Evolutionary conservation across 1,284 basidiomycete genomes (phyloP).

Genomic region (Sparassis latifolia): DNA sequence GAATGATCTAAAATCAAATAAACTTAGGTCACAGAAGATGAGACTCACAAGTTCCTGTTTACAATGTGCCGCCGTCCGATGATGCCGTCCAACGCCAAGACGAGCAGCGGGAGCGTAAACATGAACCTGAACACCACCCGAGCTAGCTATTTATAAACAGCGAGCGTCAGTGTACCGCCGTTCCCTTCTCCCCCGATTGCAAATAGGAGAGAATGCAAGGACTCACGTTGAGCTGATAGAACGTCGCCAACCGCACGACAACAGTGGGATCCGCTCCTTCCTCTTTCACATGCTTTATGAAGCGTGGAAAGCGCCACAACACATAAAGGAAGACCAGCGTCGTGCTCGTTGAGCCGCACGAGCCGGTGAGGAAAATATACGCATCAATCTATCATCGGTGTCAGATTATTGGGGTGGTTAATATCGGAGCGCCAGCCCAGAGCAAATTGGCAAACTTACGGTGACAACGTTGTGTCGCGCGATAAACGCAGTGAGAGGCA

Average conservation of each 20-base stretch:
- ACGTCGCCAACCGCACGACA: constrained; percentile 61
- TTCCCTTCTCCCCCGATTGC: no score
- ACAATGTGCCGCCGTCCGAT: constrained; percentile 37
- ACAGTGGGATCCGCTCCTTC: constrained; percentile 67
- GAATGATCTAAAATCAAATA: no score
- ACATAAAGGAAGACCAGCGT: constrained; percentile 64
- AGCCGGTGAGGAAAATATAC: constrained; percentile 65
- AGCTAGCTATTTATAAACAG: constrained; percentile 37
- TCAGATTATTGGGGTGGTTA: not conserved
- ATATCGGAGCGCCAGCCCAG: not conserved
- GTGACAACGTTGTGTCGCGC: constrained; percentile 47
- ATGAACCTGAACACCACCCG: constrained; percentile 66
- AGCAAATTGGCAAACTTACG: constrained; percentile 30
- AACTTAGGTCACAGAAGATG: not conserved
- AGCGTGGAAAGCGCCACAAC: constrained; percentile 56
- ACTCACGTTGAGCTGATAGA: constrained; percentile 71
- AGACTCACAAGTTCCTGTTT: constrained; percentile 47
- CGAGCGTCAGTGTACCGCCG: no score
- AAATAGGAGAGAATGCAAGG: not conserved
- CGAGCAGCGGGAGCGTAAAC: constrained; percentile 58
- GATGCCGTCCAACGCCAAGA: constrained; percentile 57
- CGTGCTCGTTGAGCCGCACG: constrained; percentile 53
- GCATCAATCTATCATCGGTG: constrained; percentile 42
- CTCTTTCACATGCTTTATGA: constrained; percentile 58
- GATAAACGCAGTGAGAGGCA: constrained; percentile 60